Conservation (phyloP, 805 yeast species). For the Kazachstania psychrophila region DNA sequence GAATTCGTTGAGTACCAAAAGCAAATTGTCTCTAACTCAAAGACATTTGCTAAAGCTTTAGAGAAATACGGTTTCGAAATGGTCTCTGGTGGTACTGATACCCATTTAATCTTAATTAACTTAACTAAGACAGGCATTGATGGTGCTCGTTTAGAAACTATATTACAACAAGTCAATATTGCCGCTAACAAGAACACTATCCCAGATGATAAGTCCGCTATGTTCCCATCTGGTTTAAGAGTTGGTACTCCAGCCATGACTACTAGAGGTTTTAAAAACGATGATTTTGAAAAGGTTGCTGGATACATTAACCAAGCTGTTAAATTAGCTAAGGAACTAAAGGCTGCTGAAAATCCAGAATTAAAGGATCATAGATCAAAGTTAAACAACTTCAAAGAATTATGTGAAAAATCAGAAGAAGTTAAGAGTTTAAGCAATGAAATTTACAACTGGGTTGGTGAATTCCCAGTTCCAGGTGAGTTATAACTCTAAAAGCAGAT, state of each 20-base stretch:
- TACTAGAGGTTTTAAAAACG: slow-evolving; percentile 77
- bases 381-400: slow-evolving; percentile 59
- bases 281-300: slow-evolving; percentile 75
- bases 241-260: slow-evolving; percentile 99
- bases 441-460: slow-evolving; percentile 61
- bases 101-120: slow-evolving; percentile 81
- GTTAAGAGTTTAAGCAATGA: slow-evolving; percentile 55
- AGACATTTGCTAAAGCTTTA: slow-evolving; percentile 63
- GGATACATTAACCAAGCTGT: slow-evolving; percentile 74
- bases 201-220: slow-evolving; percentile 93
- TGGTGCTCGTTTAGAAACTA: slow-evolving; percentile 92
- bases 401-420: slow-evolving; percentile 55
- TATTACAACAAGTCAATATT: slow-evolving; percentile 81
- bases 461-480: slow-evolving; percentile 87
- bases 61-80: slow-evolving; percentile 54
- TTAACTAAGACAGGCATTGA: slow-evolving; percentile 70
- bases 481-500: slow-evolving; percentile 16
- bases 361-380: slow-evolving; percentile 53
- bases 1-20: slow-evolving; percentile 82
- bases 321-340: slow-evolving; percentile 52
- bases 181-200: slow-evolving; percentile 95
- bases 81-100: slow-evolving; percentile 91
- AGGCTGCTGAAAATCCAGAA: slow-evolving; percentile 47
- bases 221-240: slow-evolving; percentile 93
- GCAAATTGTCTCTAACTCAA: slow-evolving; percentile 74